These are phyloP conservation scores for Aspergillus melleus DNA, from an alignment of 2,329 filamentous ascomycete genomes.

Conservation along the genomic window DNA sequence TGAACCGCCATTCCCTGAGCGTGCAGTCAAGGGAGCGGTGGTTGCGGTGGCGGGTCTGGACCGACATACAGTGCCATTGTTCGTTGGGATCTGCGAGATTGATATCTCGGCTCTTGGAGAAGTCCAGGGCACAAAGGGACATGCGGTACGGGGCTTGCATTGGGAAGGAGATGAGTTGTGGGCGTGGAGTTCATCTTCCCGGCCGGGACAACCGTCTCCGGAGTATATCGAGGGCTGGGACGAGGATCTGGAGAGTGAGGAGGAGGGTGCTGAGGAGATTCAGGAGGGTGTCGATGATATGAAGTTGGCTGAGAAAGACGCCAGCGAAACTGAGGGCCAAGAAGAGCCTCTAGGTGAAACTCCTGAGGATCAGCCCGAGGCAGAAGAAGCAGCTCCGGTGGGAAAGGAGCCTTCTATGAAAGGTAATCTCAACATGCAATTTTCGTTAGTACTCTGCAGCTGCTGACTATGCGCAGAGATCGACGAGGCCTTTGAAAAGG, in stretches of 20 bases:
- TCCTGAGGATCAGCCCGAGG: slow-evolving; percentile 22
- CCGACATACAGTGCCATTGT: slow-evolving; percentile 61
- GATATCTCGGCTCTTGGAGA: slow-evolving; percentile 57
- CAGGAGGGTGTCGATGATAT: slow-evolving; percentile 46
- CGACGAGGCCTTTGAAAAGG: slow-evolving; percentile 64
- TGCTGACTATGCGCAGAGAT: slow-evolving; percentile 54
- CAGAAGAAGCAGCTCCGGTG: slow-evolving; percentile 30
- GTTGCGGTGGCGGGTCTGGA: slow-evolving; percentile 64
- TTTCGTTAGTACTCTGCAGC: background rate
- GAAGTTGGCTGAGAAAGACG: slow-evolving; percentile 31
- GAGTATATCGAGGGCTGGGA: slow-evolving; percentile 56
- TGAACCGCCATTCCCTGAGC: slow-evolving; percentile 62
- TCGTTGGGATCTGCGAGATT: slow-evolving; percentile 65
- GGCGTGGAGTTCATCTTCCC: slow-evolving; percentile 59
- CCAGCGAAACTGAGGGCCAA: slow-evolving; percentile 6
- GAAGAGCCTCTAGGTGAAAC: slow-evolving; percentile 18
- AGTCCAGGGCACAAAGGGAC: slow-evolving; percentile 62
- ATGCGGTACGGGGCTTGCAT: slow-evolving; percentile 65
- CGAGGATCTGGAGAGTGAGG: slow-evolving; percentile 28
- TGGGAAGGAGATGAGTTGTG: slow-evolving; percentile 71
- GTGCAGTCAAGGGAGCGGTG: slow-evolving; percentile 59
- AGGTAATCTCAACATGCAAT: slow-evolving; percentile 38
- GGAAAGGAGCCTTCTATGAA: slow-evolving; percentile 58
- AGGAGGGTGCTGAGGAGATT: slow-evolving; percentile 39
- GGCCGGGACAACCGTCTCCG: slow-evolving; percentile 54